A percentile compares a stretch with the other conserved stretches of the same genome.
Conservation (phyloP, 139 green algal species). For the Chlamydomonas schloesseri region DNA sequence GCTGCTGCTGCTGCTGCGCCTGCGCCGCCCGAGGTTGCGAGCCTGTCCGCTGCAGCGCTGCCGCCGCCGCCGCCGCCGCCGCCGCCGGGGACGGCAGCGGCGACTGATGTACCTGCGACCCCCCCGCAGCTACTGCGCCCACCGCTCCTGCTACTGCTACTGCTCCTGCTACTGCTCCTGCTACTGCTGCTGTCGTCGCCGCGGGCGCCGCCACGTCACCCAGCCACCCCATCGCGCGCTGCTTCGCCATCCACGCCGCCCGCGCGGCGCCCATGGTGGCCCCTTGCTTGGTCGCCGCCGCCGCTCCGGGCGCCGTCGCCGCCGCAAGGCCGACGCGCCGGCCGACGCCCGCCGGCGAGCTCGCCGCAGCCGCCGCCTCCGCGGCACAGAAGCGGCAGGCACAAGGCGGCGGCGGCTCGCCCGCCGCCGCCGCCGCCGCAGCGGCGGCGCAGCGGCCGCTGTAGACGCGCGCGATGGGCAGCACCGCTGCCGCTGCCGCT, state of each 20-base stretch:
- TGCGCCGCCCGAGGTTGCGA: background rate
- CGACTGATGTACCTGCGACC: too few relatives aligned
- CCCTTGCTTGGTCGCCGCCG: background rate
- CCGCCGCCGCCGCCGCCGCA: background rate
- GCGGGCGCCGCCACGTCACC: background rate
- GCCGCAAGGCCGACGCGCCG: background rate
- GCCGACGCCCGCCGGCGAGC: background rate
- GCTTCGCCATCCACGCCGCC: conserved; percentile 18
- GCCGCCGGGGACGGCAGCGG: too few relatives aligned
- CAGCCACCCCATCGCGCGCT: background rate
- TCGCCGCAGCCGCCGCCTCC: background rate
- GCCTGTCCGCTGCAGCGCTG: background rate
- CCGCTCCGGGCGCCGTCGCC: background rate
- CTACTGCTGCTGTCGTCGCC: too few relatives aligned
- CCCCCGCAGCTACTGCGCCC: too few relatives aligned
- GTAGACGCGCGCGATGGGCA: background rate
- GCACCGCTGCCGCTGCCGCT: too few relatives aligned
- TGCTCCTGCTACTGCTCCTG: too few relatives aligned
- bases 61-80: too few relatives aligned
- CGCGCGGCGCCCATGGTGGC: background rate
- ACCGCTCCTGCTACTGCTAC: too few relatives aligned
- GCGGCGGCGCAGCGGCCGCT: conserved; percentile 1
- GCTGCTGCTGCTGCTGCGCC: background rate
- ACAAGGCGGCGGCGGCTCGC: background rate
- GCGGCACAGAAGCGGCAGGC: conserved; percentile 1